These are phyloP conservation scores for Phytophthora citrophthora DNA, from an alignment of 352 stramenopile genomes.

Conservation along the genomic window DNA sequence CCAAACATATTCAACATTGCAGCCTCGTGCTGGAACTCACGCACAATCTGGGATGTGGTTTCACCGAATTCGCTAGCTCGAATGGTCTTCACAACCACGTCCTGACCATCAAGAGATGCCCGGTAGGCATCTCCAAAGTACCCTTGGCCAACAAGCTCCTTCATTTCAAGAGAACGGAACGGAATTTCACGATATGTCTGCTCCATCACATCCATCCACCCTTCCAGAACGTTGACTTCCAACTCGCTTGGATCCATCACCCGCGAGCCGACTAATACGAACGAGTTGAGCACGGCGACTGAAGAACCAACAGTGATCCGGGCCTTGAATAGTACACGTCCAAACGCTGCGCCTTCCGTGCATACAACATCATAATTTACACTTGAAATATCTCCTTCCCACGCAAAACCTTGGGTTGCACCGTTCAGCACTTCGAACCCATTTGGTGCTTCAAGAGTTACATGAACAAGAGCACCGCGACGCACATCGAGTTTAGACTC, in stretches of 20 bases:
- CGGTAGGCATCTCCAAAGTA: slow-evolving; percentile 86
- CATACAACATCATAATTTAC: slow-evolving; percentile 70
- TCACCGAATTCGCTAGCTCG: slow-evolving; percentile 78
- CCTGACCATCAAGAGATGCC: slow-evolving; percentile 60
- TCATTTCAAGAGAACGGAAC: slow-evolving; percentile 67
- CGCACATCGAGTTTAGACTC: slow-evolving; percentile 75
- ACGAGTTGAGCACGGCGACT: slow-evolving; percentile 74
- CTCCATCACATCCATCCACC: slow-evolving; percentile 73
- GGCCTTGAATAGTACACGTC: slow-evolving; percentile 75
- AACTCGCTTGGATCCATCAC: slow-evolving; percentile 46
- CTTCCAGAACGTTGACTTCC: slow-evolving; percentile 61
- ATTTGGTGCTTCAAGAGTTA: slow-evolving; percentile 67
- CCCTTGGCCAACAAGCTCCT: slow-evolving; percentile 75
- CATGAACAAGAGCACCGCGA: slow-evolving; percentile 75
- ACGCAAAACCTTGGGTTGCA: slow-evolving; percentile 70
- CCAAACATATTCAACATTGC: slow-evolving; percentile 86
- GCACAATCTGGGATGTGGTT: slow-evolving; percentile 72
- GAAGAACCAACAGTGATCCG: slow-evolving; percentile 73
- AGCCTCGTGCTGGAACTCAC: slow-evolving; percentile 86
- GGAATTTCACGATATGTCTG: slow-evolving; percentile 82
- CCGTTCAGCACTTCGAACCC: slow-evolving; percentile 72
- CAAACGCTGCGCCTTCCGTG: slow-evolving; percentile 52
- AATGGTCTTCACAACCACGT: slow-evolving; percentile 88
- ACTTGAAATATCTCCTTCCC: slow-evolving; percentile 73
- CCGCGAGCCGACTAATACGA: slow-evolving; percentile 63